Percentiles rank a stretch among this genome's conserved stretches.
These are phyloP conservation scores for Lepraria neglecta DNA, from an alignment of 495 filamentous ascomycete genomes.

Conservation along the genomic window DNA sequence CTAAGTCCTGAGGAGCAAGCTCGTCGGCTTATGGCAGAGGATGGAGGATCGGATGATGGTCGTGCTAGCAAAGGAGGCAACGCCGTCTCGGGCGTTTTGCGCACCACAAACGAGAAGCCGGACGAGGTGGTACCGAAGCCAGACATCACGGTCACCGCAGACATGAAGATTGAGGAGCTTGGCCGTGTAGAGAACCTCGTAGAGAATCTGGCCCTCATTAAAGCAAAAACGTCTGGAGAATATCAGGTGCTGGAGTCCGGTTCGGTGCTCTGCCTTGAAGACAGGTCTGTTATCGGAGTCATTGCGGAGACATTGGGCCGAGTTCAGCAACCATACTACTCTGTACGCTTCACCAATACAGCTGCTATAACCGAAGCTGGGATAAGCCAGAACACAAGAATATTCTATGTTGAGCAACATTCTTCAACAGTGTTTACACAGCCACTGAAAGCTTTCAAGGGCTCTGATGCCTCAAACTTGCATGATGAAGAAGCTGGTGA, in stretches of 20 bases:
- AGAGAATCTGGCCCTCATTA: conserved; percentile 69
- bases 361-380: conserved; percentile 60
- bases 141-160: conserved; percentile 60
- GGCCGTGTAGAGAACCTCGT: conserved; percentile 68
- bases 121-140: conserved; percentile 68
- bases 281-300: conserved; percentile 68
- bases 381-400: conserved; percentile 53
- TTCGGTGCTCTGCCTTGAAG: conserved; percentile 74
- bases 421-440: conserved; percentile 80
- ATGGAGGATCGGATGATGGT: conserved; percentile 65
- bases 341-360: conserved; percentile 59
- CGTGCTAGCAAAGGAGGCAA: conserved; percentile 43
- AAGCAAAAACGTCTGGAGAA: conserved; percentile 70
- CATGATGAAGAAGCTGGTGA: conserved; percentile 86
- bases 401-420: conserved; percentile 72
- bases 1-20: conserved; percentile 73
- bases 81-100: conserved; percentile 42
- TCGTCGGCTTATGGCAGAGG: conserved; percentile 70
- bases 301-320: conserved; percentile 75
- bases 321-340: conserved; percentile 77
- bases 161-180: conserved; percentile 67
- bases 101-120: conserved; percentile 66
- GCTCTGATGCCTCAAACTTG: conserved; percentile 86
- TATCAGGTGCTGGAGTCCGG: conserved; percentile 75
- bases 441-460: conserved; percentile 65